Evolutionary conservation across 345 rosid genomes (phyloP), one percentile per base, ranked within the genome.

Genomic region (Pistacia atlantica): DNA sequence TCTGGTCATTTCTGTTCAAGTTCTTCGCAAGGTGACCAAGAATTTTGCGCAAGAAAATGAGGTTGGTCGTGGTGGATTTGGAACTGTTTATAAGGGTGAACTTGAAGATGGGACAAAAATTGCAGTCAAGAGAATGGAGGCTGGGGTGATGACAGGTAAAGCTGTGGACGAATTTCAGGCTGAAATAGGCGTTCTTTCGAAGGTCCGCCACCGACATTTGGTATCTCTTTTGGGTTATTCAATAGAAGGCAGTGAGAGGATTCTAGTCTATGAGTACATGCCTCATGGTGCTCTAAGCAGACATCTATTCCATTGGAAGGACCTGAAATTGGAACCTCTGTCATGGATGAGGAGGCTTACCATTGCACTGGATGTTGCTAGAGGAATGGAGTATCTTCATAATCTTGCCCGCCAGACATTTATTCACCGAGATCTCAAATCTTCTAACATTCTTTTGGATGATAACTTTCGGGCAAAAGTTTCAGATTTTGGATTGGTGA

Each of bases 371-470:
- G 90, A 89, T 75, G 92, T 89, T 25, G 89, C 90, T 28, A 70
- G 90, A 73, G 92, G 87, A 72, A 76, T 89, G 66, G 92, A 89
- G 78, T 89, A 89, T 81, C 89, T 87, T 20, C 92, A 89, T 68
- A 78, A 71, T 69, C 63, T 87, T 25, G 89, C 89, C 18, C 76
- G 79, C 20, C 81, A 81, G 46, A 87, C 83, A 6, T 89, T 89
- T 74, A 89, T 89, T 49, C 90, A 88, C 80, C 82, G 90, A 33
- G 90, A 87, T 71, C 86, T 89, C 69, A 89, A 89, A 77, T 86
- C 90, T 60, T 87, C 90, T 12, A 89, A 89, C 78, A 87, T 87
- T 70, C 89, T 89, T 76, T 77, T 89, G 7, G 87, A 67, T 11
- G 87, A 85, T 79, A 83, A 84, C 22, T 83, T 82, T 49, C 84